Evolutionary conservation across 768 basidiomycete species (phyloP).

Genomic region (Cystobasidiopsis lactophilus): DNA sequence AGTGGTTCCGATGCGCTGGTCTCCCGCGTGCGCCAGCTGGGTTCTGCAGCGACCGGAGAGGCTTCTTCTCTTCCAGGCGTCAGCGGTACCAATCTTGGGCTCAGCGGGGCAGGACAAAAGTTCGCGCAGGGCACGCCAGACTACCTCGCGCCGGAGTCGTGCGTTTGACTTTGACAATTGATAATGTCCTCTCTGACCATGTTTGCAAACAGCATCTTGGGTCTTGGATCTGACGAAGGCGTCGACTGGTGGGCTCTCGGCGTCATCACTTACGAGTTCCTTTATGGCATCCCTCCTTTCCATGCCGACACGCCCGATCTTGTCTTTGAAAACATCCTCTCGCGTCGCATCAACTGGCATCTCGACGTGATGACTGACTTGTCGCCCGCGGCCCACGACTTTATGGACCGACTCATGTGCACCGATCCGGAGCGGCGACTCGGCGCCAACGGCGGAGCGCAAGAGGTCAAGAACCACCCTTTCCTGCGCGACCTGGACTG

Average conservation of each 20-base stretch:
- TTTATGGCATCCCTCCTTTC: slow-evolving; percentile 92
- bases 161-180: slow-evolving; percentile 16
- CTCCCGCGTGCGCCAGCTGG: slow-evolving; percentile 13
- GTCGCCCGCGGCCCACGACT: slow-evolving; percentile 64
- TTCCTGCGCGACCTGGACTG: slow-evolving; percentile 82
- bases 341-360: slow-evolving; percentile 84
- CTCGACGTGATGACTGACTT: slow-evolving; percentile 36
- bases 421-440: slow-evolving; percentile 57
- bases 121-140: slow-evolving; percentile 73
- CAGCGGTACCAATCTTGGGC: slow-evolving; percentile 13
- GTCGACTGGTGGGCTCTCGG: slow-evolving; percentile 99
- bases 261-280: slow-evolving; percentile 85
- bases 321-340: slow-evolving; percentile 95
- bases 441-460: slow-evolving; percentile 64
- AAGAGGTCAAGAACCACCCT: slow-evolving; percentile 78
- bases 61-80: slow-evolving; percentile 3
- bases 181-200: slow-evolving; percentile 6
- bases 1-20: slow-evolving; percentile 43
- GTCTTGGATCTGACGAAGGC: slow-evolving; percentile 79
- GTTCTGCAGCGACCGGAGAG: slow-evolving; percentile 5
- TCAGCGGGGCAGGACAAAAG: slow-evolving; percentile 55
- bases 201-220: slow-evolving; percentile 80
- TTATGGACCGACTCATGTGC: slow-evolving; percentile 68
- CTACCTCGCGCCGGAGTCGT: slow-evolving; percentile 53
- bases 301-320: slow-evolving; percentile 91